These are phyloP conservation scores for Cyclotella atomus DNA, from an alignment of 108 stramenopile genomes.

Conservation along the genomic window DNA sequence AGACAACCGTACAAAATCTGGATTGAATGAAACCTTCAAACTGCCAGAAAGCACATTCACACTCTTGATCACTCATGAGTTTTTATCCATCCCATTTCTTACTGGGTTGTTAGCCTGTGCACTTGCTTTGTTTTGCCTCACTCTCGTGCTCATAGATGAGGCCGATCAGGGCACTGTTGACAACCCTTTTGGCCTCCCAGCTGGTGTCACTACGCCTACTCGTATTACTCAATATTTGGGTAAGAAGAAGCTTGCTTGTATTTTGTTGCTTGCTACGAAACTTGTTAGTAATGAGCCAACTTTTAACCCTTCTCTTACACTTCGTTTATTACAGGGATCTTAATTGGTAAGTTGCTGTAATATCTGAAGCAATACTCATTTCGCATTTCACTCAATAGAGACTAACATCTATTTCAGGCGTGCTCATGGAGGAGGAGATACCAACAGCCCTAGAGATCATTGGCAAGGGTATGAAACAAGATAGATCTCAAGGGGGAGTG, in stretches of 20 bases:
- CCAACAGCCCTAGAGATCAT: slow-evolving; percentile 18
- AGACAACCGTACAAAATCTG: no score
- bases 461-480: slow-evolving; percentile 16
- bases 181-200: slow-evolving; percentile 36
- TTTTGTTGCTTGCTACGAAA: background rate
- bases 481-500: background rate
- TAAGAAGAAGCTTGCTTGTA: background rate
- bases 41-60: slow-evolving; percentile 41
- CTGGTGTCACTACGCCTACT: slow-evolving; percentile 18
- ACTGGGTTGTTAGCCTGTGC: slow-evolving; percentile 14
- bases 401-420: background rate
- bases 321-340: slow-evolving; percentile 6
- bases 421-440: slow-evolving; percentile 15
- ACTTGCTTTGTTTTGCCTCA: slow-evolving; percentile 26
- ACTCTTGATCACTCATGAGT: slow-evolving; percentile 15
- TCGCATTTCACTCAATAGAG: no score
- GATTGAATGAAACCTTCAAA: slow-evolving; percentile 18
- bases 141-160: slow-evolving; percentile 30
- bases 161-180: slow-evolving; percentile 19
- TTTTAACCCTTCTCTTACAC: no score
- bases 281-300: background rate
- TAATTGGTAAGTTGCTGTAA: slow-evolving; percentile 8
- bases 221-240: slow-evolving; percentile 37
- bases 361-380: no score
- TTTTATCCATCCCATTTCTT: slow-evolving; percentile 26